Percentiles rank a stretch among this genome's conserved stretches.
Conservation (phyloP, 257 asterid species). For the Petrea volubilis region DNA sequence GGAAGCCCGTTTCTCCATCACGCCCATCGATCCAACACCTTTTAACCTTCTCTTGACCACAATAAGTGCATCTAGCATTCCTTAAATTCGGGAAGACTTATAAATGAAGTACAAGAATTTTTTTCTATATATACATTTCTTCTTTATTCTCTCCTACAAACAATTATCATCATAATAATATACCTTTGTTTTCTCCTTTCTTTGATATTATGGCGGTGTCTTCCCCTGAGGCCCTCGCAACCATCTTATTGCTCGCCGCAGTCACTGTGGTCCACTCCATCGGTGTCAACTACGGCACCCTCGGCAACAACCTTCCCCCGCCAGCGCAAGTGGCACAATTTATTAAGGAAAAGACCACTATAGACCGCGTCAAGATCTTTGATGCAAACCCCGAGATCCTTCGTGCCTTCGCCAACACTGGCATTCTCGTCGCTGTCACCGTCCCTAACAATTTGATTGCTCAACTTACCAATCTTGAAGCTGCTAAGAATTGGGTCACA, state of each 20-base stretch:
- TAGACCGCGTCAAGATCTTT: slow-evolving; percentile 72
- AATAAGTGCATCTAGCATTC: too few relatives aligned
- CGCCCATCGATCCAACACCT: too few relatives aligned
- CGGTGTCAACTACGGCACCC: slow-evolving; percentile 91
- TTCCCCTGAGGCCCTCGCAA: slow-evolving; percentile 7
- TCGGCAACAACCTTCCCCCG: slow-evolving; percentile 80
- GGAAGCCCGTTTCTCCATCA: too few relatives aligned
- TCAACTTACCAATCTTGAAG: slow-evolving; percentile 35
- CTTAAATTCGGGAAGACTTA: too few relatives aligned
- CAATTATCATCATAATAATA: too few relatives aligned
- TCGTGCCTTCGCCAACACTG: slow-evolving; percentile 76
- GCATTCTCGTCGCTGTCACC: slow-evolving; percentile 69
- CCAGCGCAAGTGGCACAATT: slow-evolving; percentile 76
- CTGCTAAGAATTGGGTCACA: slow-evolving; percentile 53
- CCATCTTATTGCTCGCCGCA: slow-evolving; percentile 34
- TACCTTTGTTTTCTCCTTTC: too few relatives aligned
- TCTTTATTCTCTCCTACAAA: too few relatives aligned
- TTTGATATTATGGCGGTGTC: too few relatives aligned
- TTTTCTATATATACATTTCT: too few relatives aligned
- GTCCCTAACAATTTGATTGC: slow-evolving; percentile 80
- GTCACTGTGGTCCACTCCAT: slow-evolving; percentile 43
- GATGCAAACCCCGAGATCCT: slow-evolving; percentile 75
- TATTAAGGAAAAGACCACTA: slow-evolving; percentile 59
- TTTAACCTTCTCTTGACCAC: too few relatives aligned
- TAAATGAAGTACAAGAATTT: too few relatives aligned